Percentiles rank a stretch among this genome's conserved stretches.
These are phyloP conservation scores for Aureobasidium sp. DNA, from an alignment of 2,329 filamentous ascomycete species.

Conservation along the genomic window DNA sequence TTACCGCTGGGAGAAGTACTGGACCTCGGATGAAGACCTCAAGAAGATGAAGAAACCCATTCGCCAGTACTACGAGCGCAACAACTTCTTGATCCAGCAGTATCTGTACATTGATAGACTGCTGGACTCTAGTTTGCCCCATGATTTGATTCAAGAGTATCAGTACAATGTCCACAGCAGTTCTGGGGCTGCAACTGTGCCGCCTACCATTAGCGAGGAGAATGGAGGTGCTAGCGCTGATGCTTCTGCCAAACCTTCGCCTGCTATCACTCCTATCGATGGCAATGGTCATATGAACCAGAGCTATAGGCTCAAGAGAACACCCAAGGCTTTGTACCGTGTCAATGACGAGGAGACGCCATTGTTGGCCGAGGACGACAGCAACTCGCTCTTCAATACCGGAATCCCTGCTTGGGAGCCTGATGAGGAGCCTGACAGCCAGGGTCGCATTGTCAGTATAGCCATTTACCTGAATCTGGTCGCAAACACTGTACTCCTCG, in stretches of 20 bases:
- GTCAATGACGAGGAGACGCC: constrained; percentile 60
- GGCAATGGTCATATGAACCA: constrained; percentile 15
- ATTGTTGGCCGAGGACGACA: constrained; percentile 42
- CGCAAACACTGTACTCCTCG: constrained; percentile 67
- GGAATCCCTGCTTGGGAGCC: constrained; percentile 58
- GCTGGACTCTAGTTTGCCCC: constrained; percentile 84
- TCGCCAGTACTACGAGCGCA: constrained; percentile 79
- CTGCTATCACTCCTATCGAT: constrained; percentile 5
- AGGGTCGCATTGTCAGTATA: constrained; percentile 67
- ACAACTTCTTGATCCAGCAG: constrained; percentile 80
- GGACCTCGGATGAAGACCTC: constrained; percentile 70
- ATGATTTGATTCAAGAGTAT: constrained; percentile 87
- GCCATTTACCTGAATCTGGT: constrained; percentile 81
- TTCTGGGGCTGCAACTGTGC: constrained; percentile 31
- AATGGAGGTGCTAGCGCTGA: constrained; percentile 17
- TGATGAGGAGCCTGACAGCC: constrained; percentile 63
- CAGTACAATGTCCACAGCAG: constrained; percentile 44
- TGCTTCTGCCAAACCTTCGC: constrained; percentile 41
- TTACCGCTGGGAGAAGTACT: constrained; percentile 80
- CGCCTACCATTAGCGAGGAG: constrained; percentile 70
- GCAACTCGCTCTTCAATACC: constrained; percentile 28
- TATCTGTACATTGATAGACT: constrained; percentile 90
- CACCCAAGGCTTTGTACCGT: constrained; percentile 79
- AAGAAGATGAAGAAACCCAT: constrained; percentile 63
- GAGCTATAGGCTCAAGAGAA: constrained; percentile 55